Evolutionary conservation across 2,329 filamentous ascomycete genomes (phyloP), one percentile per base, ranked within the genome.

Genomic region (Myriosclerotinia scirpicola): DNA sequence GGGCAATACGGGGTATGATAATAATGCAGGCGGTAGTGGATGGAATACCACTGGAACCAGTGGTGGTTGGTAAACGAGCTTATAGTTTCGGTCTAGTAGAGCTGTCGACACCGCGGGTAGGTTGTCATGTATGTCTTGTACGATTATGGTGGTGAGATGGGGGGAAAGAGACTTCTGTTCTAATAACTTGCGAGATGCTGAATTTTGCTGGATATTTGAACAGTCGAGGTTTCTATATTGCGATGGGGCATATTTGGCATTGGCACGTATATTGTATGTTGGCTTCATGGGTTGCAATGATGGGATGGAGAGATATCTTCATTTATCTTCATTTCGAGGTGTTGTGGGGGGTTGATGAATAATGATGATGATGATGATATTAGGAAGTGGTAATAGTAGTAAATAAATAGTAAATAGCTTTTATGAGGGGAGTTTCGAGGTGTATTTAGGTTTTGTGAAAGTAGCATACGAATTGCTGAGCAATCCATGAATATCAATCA

Each of bases 41-140:
- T 60, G 58, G 58, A 60, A 50, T 38, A 48, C 38, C 14, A 50
- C 58, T 38, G 44, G 58, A 8, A 17, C n/a, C 5, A 22, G 20
- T 60, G 44, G 34, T 38, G 58, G 58, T 4, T 60, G 58, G 58
- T 60, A 50, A 22, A 38, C 12, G 34, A 0, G 30, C 44, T 48
- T 30, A 26, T 8, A 50, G 15, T 15, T n/a, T 64, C 5, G 26
- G 6, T 50, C 5, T 26, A 12, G 20, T 20, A 11, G 11, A 56
- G 14, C 30, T 36, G 8, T 36, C 20, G 7, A 14, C 4, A 8
- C 1, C 8, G 1, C 7, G 22, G 1, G 8, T 26, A 26, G 26
- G 26, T 26, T 17, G 12, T 22, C 6, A 11, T 42, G 36, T 42
- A 5, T 22, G 26, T 36, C 1, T 46, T 46, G 26, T 64, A 46